Evolutionary conservation across 2,329 filamentous ascomycete species (phyloP), one percentile per base, ranked within the genome.

Genomic region (Magnaporthiopsis rhizophila): DNA sequence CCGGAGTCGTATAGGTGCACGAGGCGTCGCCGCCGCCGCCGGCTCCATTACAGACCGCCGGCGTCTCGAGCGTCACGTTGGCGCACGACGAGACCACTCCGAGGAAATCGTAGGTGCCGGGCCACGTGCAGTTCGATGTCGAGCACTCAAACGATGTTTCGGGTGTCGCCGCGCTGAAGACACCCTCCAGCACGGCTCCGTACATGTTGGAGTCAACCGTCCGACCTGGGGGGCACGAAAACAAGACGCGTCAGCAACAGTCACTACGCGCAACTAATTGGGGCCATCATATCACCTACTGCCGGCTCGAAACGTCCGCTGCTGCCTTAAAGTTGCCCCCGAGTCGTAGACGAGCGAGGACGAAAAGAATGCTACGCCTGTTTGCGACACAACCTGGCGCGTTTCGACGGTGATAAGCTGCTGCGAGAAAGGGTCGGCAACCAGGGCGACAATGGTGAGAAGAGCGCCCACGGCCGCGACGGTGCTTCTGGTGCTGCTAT

Each of bases 361-460:
- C 21, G 60, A 53, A 62, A 50, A 62, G 34, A 62, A 9, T n/a
- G 60, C 60, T 28, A n/a, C n/a, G 38, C 60, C 60, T 2, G 18
- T 2, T 28, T 38, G 38, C 50, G 60, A 26, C 38, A 26, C 60
- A 21, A 28, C 36, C 28, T 6, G 11, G 8, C n/a, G 36, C 34
- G 24, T 56, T 38, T 1, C 8, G 50, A 62, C 28, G 38, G 28
- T n/a, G 13, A 62, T 32, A 28, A 50, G 28, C 60, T 62, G 60
- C 38, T 62, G 60, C 38, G 60, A 62, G 38, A 62, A 62, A 12
- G 60, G 60, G 12, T 62, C 60, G 60, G 60, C 60, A 30, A 62
- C 26, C n/a, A 62, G 60, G 13, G 60, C 60, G 38, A 62, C 12
- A 53, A 62, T 62, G 38, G 60, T 62, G 38, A 62, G 13, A 2